phyloP scores from a whole-genome alignment of 2,329 filamentous ascomycete genomes.

The Drechslera avenae region DNA sequence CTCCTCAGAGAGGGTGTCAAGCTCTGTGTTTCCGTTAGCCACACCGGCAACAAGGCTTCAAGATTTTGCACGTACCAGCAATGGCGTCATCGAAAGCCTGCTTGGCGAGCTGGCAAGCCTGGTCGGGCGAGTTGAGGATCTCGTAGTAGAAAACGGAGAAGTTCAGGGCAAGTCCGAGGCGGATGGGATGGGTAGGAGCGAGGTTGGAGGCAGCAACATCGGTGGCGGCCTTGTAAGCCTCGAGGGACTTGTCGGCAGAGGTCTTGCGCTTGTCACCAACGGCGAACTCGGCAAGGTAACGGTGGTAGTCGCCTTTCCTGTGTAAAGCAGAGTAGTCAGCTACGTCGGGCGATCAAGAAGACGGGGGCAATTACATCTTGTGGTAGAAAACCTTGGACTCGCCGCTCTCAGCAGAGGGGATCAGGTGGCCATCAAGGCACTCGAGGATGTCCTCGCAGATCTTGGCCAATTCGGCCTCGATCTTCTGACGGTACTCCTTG shows the following conservation, averaged over 20 bases:
- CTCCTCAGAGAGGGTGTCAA: slow-evolving; percentile 96
- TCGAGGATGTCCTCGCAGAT: slow-evolving; percentile 98
- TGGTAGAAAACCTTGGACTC: slow-evolving; percentile 99
- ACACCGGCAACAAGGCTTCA: background rate
- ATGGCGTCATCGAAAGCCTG: slow-evolving; percentile 99
- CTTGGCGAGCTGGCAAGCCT: slow-evolving; percentile 97
- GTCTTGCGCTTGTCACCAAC: slow-evolving; percentile 90
- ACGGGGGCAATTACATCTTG: slow-evolving; percentile 77
- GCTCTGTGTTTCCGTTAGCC: slow-evolving; percentile 63
- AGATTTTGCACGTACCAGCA: slow-evolving; percentile 63
- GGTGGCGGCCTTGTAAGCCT: slow-evolving; percentile 99
- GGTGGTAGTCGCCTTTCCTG: slow-evolving; percentile 98
- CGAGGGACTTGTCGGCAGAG: slow-evolving; percentile 83
- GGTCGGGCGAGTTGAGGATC: slow-evolving; percentile 97
- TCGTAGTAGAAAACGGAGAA: slow-evolving; percentile 99
- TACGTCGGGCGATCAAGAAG: background rate
- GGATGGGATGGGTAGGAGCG: slow-evolving; percentile 96
- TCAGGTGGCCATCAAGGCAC: slow-evolving; percentile 89
- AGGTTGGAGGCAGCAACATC: slow-evolving; percentile 98
- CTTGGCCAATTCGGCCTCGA: slow-evolving; percentile 94
- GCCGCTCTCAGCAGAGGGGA: slow-evolving; percentile 93
- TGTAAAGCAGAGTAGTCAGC: slow-evolving; percentile 34
- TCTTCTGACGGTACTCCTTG: slow-evolving; percentile 97
- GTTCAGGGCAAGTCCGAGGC: slow-evolving; percentile 95
- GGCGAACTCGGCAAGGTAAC: slow-evolving; percentile 92